Base-by-base conservation (phyloP, 2,329 filamentous ascomycete species). In the Microcera coccophila region DNA sequence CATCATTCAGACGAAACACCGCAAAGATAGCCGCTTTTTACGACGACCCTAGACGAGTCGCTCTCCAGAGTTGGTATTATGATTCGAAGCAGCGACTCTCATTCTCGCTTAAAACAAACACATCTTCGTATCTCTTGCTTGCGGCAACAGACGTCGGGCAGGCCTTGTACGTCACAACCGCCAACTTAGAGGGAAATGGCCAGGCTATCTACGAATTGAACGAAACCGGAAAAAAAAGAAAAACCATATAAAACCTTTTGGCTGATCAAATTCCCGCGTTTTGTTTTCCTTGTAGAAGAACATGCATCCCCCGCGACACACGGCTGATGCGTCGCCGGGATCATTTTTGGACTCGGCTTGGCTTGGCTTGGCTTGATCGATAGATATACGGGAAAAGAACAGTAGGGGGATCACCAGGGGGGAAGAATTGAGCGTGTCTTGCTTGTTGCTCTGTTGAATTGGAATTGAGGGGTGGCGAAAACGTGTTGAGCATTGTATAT, bases 151-250 rank as follows among this genome's bases (percentile, higher is more conserved):
- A 44, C 45, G 42, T 60, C 54, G 47, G 53, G 52, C 57, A 45
- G 57, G 57, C 46, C 55, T 60, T n/a, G n/a, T n/a, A n/a, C n/a
- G n/a, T n/a, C n/a, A n/a, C n/a, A n/a, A 24, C 36, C 18, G 37
- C 26, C 26, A 9, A 15, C 33, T 35, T n/a, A 8, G 33, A 18
- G 16, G 33, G 16, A 35, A 35, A 20, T 19, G 10, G 15, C n/a
- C 33, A 20, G 33, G 48, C 36, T 47, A 43, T 58, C 49, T 42
- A 59, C 48, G 52, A 59, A 47, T 58, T 43, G 50, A 53, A 45
- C 46, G 58, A 53, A 43, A 38, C 42, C 40, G 33, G 45, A 44
- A 49, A 39, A 38, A 44, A 48, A 49, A 54, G 39, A 45, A 52
- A 45, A 50, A 49, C 44, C 29, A 44, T 38, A 26, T 38, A 45